Base-by-base conservation (phyloP, 2,329 filamentous ascomycete species). In the Aureobasidium subglaciale region DNA sequence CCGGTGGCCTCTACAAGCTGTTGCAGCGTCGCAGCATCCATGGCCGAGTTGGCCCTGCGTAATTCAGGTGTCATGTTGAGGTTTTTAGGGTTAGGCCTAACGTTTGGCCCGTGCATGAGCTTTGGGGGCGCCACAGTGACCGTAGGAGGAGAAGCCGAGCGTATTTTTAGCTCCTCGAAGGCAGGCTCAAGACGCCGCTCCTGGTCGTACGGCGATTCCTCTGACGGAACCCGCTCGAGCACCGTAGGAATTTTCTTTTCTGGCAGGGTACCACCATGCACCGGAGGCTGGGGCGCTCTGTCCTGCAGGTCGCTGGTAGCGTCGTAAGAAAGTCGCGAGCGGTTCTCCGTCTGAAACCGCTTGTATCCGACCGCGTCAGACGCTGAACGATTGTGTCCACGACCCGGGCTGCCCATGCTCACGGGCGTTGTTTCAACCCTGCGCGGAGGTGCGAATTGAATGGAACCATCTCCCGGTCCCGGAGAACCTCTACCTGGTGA, bases 61-160 rank as follows among this genome's bases (percentile, higher is more conserved):
- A 92, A 77, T 66, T 93, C 88, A 13, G 87, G 82, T 27, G 89
- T 85, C 57, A 88, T 83, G 62, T 87, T 83, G 59, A 82, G 82
- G 58, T 80, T 83, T 1, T 78, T 75, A 5, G 90, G 90, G 45
- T 82, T 75, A 5, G 90, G 90, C 46, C 82, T 80, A 50, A 86
- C 80, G 58, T 86, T 83, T 11, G 90, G 82, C 34, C 80, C 78
- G 69, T 96, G 89, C 45, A 83, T 80, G 68, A 96, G 92, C 10
- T 83, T 83, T 3, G 92, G 92, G 1, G 92, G 91, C 5, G 81
- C 82, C 18, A 96, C 90, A 7, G 88, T 88, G 61, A 88, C 86
- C 1, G 88, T 88, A 5, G 87, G 71, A 7, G 62, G 59, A 25
- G 67, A 66, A 24, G 66, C 64, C 13, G 68, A 59, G 42, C 70